phyloP scores from a whole-genome alignment of 257 asterid genomes.

The Nicotiana benthamiana region DNA sequence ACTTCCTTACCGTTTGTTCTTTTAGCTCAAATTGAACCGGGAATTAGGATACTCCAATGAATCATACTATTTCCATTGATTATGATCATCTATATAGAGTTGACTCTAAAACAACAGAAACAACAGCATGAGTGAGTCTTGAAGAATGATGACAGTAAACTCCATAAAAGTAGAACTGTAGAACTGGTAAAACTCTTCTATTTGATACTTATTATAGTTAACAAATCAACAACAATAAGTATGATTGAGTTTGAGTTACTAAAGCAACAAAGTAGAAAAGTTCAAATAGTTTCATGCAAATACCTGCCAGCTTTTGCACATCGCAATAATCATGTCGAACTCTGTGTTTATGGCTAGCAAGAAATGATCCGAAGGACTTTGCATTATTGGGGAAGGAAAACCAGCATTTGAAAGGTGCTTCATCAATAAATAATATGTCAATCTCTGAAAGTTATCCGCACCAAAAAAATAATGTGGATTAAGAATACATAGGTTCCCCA shows the following conservation, averaged over 20 bases:
- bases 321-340: slow-evolving; percentile 91
- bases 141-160: too few species aligned
- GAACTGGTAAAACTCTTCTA: neutral
- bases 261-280: neutral
- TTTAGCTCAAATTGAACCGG: too few species aligned
- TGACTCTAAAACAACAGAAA: slow-evolving; percentile 1
- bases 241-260: neutral
- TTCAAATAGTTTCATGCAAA: neutral
- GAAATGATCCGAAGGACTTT: slow-evolving; percentile 99
- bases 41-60: too few species aligned
- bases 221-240: neutral
- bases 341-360: slow-evolving; percentile 96
- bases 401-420: slow-evolving; percentile 99
- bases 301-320: slow-evolving; percentile 99
- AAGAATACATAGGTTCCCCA: neutral
- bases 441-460: neutral
- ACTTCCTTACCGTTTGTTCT: too few species aligned
- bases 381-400: slow-evolving; percentile 99
- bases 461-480: neutral
- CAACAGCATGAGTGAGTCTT: neutral
- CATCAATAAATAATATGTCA: slow-evolving; percentile 12
- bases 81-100: too few species aligned
- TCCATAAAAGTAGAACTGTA: too few species aligned
- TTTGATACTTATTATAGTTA: neutral
- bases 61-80: too few species aligned